These are phyloP conservation scores for Acacia concinna DNA, from an alignment of 331 rosid species.

Conservation along the genomic window DNA sequence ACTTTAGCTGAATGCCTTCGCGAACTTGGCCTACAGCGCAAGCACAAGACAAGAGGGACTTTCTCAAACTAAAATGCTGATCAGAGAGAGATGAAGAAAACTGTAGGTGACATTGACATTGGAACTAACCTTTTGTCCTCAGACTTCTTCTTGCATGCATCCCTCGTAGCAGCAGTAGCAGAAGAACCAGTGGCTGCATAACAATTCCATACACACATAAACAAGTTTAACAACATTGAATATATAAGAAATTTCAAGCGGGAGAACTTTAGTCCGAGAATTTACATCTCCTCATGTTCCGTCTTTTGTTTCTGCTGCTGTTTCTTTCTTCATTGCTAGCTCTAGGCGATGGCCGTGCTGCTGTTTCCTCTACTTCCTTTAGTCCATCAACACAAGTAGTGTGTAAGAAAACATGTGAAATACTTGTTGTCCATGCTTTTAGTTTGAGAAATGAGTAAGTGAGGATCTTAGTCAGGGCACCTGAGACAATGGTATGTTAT, in stretches of 20 bases:
- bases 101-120: background rate
- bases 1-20: constrained; percentile 56
- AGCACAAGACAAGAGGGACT: background rate
- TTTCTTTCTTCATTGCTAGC: constrained; percentile 27
- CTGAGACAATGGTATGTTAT: constrained; percentile 36
- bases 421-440: background rate
- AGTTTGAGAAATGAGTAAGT: background rate
- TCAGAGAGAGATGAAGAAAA: background rate
- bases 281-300: constrained; percentile 53
- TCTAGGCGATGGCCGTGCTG: constrained; percentile 19
- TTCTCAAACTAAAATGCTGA: background rate
- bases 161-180: constrained; percentile 38
- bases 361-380: constrained; percentile 46
- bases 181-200: constrained; percentile 59
- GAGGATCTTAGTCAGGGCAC: constrained; percentile 26
- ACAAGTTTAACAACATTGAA: background rate
- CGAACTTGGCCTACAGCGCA: constrained; percentile 41
- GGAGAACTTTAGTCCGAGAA: constrained; percentile 7
- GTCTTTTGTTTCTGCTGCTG: constrained; percentile 31
- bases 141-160: constrained; percentile 44
- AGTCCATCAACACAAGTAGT: constrained; percentile 27
- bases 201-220: background rate
- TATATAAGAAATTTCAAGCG: background rate
- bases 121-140: constrained; percentile 55
- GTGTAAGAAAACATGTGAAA: constrained; percentile 3